Percentiles rank a stretch among this genome's conserved stretches.
These are phyloP conservation scores for Phytophthora tubulina DNA, from an alignment of 352 stramenopile species.

Conservation along the genomic window DNA sequence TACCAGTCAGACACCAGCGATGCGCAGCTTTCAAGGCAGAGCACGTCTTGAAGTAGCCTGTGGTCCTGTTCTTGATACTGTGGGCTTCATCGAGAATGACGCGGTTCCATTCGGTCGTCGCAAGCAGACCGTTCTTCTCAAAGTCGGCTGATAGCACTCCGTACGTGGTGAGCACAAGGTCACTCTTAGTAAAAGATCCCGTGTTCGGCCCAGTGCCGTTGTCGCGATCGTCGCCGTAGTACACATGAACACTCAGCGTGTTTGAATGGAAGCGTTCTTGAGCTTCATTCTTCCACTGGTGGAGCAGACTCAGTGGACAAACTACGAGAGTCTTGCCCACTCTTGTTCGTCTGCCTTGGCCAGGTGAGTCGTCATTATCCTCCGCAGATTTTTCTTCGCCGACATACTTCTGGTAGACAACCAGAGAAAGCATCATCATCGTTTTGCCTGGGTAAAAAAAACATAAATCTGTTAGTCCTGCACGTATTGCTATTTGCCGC, in stretches of 20 bases:
- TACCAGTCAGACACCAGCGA: conserved; percentile 93
- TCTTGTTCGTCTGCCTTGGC: conserved; percentile 11
- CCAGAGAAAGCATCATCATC: conserved; percentile 81
- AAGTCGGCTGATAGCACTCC: conserved; percentile 81
- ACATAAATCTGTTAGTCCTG: conserved; percentile 5
- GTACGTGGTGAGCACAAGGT: conserved; percentile 89
- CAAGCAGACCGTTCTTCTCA: conserved; percentile 57
- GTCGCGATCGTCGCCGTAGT: conserved; percentile 79
- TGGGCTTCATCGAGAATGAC: conserved; percentile 94
- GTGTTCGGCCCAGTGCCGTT: conserved; percentile 7
- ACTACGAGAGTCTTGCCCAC: conserved; percentile 82
- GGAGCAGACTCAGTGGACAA: conserved; percentile 88
- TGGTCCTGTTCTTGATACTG: conserved; percentile 91
- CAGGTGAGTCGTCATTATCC: conserved; percentile 5
- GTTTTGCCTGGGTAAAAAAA: conserved; percentile 63
- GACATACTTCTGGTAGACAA: conserved; percentile 67
- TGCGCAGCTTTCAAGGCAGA: conserved; percentile 61
- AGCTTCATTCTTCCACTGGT: conserved; percentile 91
- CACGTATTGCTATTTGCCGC: background rate
- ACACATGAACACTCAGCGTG: conserved; percentile 65
- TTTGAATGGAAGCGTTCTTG: conserved; percentile 66
- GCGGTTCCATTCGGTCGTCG: conserved; percentile 71
- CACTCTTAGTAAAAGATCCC: conserved; percentile 45
- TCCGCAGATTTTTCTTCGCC: conserved; percentile 14
- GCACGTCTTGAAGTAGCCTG: conserved; percentile 78